Conservation (phyloP, 768 basidiomycete genomes). For the Solioccasus polychromus region DNA sequence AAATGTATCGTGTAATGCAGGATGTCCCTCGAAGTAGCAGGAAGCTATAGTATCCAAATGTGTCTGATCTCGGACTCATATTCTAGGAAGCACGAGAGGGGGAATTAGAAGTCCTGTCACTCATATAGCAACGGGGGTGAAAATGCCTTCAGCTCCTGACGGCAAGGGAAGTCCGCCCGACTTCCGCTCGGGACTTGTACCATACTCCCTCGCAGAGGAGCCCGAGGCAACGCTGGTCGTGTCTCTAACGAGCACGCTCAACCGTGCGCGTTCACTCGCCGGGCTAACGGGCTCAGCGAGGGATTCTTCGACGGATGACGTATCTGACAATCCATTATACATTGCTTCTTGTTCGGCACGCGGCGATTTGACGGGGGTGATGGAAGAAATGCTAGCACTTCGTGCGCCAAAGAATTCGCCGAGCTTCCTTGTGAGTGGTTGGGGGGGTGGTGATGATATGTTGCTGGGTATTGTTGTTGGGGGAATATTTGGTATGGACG, state of each 20-base stretch:
- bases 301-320: conserved; percentile 37
- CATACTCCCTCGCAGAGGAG: conserved; percentile 25
- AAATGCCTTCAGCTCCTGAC: conserved; percentile 14
- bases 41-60: conserved; percentile 16
- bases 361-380: conserved; percentile 25
- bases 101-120: conserved; percentile 17
- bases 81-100: conserved; percentile 5
- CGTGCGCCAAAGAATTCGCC: conserved; percentile 69
- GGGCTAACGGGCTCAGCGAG: conserved; percentile 34
- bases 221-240: conserved; percentile 27
- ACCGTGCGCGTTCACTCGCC: conserved; percentile 24
- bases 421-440: conserved; percentile 61
- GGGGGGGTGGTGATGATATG: conserved; percentile 29
- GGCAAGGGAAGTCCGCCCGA: conserved; percentile 10
- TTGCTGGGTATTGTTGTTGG: conserved; percentile 19
- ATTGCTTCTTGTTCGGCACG: conserved; percentile 24
- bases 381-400: conserved; percentile 48
- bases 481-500: conserved; percentile 26
- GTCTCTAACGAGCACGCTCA: conserved; percentile 30
- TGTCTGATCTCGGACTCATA: conserved; percentile 8
- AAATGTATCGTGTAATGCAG: conserved; percentile 8
- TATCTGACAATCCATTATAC: conserved; percentile 31
- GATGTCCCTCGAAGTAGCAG: conserved; percentile 3
- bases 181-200: conserved; percentile 30
- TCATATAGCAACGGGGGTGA: conserved; percentile 31